phyloP scores from a whole-genome alignment of 2,329 filamentous ascomycete species.

The Talaromyces sp. region DNA sequence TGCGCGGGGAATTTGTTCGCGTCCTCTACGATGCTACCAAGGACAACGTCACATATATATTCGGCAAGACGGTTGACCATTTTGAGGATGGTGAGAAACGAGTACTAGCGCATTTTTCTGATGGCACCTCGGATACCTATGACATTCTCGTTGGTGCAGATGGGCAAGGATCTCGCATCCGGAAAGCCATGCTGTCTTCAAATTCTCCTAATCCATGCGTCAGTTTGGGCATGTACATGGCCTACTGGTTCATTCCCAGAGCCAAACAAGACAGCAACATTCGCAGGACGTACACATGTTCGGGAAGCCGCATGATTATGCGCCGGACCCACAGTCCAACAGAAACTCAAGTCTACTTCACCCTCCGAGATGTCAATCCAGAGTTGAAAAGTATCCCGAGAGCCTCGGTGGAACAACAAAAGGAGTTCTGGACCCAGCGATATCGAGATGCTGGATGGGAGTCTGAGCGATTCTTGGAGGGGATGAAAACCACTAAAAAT shows the following conservation, averaged over 20 bases:
- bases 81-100: conserved; percentile 36
- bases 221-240: conserved; percentile 25
- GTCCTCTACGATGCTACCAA: conserved; percentile 52
- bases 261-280: conserved; percentile 23
- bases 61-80: conserved; percentile 32
- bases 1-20: conserved; percentile 59
- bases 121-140: conserved; percentile 48
- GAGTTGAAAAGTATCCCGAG: conserved; percentile 16
- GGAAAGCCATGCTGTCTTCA: conserved; percentile 44
- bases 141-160: conserved; percentile 61
- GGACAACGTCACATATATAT: conserved; percentile 35
- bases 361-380: conserved; percentile 12
- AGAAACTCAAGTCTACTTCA: conserved; percentile 27
- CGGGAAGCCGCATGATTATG: conserved; percentile 27
- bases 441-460: conserved; percentile 46
- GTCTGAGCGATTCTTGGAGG: conserved; percentile 38
- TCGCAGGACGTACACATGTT: conserved; percentile 16
- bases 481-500: conserved; percentile 44
- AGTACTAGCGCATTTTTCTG: conserved; percentile 47
- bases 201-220: conserved; percentile 20
- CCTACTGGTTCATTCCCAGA: conserved; percentile 33
- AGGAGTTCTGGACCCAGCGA: conserved; percentile 27
- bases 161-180: conserved; percentile 55
- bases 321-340: conserved; percentile 24
- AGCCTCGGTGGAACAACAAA: conserved; percentile 25